Evolutionary conservation across 2,329 filamentous ascomycete genomes (phyloP).

Genomic region (Aspergillus costaricaensis): DNA sequence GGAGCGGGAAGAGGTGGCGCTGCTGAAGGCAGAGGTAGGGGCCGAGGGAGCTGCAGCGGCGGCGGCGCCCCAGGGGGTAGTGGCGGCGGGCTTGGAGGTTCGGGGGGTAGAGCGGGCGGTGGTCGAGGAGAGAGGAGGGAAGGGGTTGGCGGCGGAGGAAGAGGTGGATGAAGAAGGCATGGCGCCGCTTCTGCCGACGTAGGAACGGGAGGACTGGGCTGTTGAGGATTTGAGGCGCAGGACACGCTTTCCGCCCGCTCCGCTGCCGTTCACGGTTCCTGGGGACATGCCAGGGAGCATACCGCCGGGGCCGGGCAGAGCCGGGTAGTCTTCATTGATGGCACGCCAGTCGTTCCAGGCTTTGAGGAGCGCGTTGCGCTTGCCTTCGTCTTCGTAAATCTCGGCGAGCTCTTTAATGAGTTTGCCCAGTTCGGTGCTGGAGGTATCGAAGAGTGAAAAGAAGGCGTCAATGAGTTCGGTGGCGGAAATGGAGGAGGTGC

Average conservation of each 20-base stretch:
- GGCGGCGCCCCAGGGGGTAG: constrained; percentile 28
- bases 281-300: constrained; percentile 60
- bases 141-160: constrained; percentile 45
- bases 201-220: constrained; percentile 64
- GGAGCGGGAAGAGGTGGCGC: constrained; percentile 32
- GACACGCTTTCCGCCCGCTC: constrained; percentile 63
- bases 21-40: constrained; percentile 25
- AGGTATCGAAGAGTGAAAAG: constrained; percentile 82
- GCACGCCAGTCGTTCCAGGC: constrained; percentile 96
- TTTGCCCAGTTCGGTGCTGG: constrained; percentile 79
- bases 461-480: constrained; percentile 81
- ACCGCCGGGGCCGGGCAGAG: constrained; percentile 73
- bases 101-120: constrained; percentile 24
- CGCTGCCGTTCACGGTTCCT: constrained; percentile 52
- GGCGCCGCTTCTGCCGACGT: constrained; percentile 61
- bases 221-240: constrained; percentile 70
- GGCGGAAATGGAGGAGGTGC: constrained; percentile 67
- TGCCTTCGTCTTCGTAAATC: constrained; percentile 80
- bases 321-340: constrained; percentile 94
- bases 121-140: constrained; percentile 47
- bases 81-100: constrained; percentile 22
- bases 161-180: constrained; percentile 33
- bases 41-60: constrained; percentile 24
- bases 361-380: constrained; percentile 71
- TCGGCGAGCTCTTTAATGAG: constrained; percentile 89